A percentile compares a stretch with the other conserved stretches of the same genome.
Evolutionary conservation across 352 stramenopile genomes (phyloP).

Genomic region (Globisporangium irregulare): DNA sequence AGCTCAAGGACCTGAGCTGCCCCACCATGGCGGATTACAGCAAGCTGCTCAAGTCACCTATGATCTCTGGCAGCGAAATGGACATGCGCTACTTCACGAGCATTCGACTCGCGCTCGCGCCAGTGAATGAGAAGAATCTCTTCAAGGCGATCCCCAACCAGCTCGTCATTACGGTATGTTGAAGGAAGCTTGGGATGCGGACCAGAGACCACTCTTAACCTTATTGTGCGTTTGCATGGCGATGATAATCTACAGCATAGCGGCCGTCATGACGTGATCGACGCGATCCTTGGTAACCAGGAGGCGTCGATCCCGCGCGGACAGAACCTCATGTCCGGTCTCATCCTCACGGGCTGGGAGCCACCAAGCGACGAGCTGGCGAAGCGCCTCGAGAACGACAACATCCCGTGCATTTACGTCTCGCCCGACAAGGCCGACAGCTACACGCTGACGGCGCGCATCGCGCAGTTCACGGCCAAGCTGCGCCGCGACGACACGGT

Average conservation of each 20-base stretch:
- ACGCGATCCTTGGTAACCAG: conserved; percentile 85
- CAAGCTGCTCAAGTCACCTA: conserved; percentile 79
- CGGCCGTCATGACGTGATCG: conserved; percentile 77
- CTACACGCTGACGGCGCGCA: conserved; percentile 81
- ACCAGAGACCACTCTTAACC: neutral
- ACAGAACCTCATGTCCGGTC: conserved; percentile 62
- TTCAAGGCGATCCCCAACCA: conserved; percentile 88
- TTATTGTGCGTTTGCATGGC: neutral
- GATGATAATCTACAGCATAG: conserved; percentile 49
- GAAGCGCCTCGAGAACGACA: conserved; percentile 68
- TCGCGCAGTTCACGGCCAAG: conserved; percentile 82
- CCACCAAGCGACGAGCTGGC: conserved; percentile 64
- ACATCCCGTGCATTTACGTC: conserved; percentile 88
- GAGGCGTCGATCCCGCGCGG: conserved; percentile 62
- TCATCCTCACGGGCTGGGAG: conserved; percentile 86
- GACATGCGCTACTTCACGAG: conserved; percentile 84
- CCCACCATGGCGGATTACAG: conserved; percentile 87
- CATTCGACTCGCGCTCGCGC: conserved; percentile 75
- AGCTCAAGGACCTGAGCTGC: conserved; percentile 76
- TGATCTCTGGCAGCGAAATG: conserved; percentile 75
- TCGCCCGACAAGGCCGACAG: conserved; percentile 80
- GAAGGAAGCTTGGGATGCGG: too few relatives aligned
- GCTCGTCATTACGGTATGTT: conserved; percentile 75
- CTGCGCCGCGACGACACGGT: conserved; percentile 69
- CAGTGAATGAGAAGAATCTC: conserved; percentile 68